Percentiles rank a stretch among this genome's conserved stretches.
Evolutionary conservation across 306 rosid species (phyloP).

Genomic region (Cercis canadensis): DNA sequence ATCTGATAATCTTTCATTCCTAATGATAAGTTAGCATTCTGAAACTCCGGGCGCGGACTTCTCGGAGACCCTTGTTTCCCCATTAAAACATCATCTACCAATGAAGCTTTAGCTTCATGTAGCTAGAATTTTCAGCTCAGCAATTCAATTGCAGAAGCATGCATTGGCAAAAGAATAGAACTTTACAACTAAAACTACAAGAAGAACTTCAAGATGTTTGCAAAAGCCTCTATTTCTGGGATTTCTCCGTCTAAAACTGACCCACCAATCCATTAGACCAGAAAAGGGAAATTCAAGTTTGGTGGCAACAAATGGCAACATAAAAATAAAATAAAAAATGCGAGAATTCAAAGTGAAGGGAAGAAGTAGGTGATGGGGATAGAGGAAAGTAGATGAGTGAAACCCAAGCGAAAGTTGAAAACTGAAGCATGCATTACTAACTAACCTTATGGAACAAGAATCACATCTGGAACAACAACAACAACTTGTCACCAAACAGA

Average conservation of each 20-base stretch:
- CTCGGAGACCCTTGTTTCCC: slow-evolving; percentile 60
- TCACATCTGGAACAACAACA: slow-evolving; percentile 43
- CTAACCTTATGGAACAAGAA: slow-evolving; percentile 63
- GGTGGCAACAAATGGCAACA: slow-evolving; percentile 38
- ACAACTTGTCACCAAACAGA: slow-evolving; percentile 67
- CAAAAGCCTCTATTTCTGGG: slow-evolving; percentile 22
- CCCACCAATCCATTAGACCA: slow-evolving; percentile 50
- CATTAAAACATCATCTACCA: slow-evolving; percentile 38
- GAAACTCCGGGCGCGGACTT: slow-evolving; percentile 52
- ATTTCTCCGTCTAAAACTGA: slow-evolving; percentile 35
- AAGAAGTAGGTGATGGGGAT: slow-evolving; percentile 62
- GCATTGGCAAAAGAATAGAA: slow-evolving; percentile 21
- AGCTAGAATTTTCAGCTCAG: slow-evolving; percentile 6
- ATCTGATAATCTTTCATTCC: slow-evolving; percentile 64
- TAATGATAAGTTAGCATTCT: slow-evolving; percentile 32
- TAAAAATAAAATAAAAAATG: slow-evolving; percentile 11
- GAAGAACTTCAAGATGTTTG: slow-evolving; percentile 21
- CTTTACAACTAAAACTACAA: slow-evolving; percentile 21
- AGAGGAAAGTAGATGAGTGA: slow-evolving; percentile 56
- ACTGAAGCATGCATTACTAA: slow-evolving; percentile 45
- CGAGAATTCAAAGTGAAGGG: slow-evolving; percentile 75
- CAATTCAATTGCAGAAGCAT: slow-evolving; percentile 8
- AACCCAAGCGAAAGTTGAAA: slow-evolving; percentile 63
- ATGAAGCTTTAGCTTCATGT: slow-evolving; percentile 42
- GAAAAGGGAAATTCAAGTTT: slow-evolving; percentile 39